A percentile compares a stretch with the other conserved stretches of the same genome.
Evolutionary conservation across 257 asterid genomes (phyloP).

Genomic region (Solanum pennellii): DNA sequence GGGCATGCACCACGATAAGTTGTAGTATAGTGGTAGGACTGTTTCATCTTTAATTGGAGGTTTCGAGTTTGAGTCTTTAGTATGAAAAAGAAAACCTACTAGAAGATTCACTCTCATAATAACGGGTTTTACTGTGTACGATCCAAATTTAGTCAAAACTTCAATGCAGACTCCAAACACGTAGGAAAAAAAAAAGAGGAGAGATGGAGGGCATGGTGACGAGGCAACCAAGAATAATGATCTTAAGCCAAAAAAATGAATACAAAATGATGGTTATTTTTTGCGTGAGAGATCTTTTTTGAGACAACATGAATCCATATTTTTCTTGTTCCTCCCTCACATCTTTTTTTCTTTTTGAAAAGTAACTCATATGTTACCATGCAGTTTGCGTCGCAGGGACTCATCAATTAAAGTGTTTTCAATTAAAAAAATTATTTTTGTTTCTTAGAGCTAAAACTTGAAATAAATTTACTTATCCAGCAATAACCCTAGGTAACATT

Average conservation of each 20-base stretch:
- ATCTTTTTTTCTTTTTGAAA: background rate
- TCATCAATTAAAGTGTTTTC: too few species aligned
- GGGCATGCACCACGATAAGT: background rate
- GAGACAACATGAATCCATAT: slow-evolving; percentile 40
- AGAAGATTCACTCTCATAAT: background rate
- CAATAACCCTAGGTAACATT: background rate
- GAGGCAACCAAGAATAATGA: slow-evolving; percentile 70
- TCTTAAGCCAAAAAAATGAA: slow-evolving; percentile 57
- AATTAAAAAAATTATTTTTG: too few species aligned
- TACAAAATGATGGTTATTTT: slow-evolving; percentile 49
- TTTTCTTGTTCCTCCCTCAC: background rate
- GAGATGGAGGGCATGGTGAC: slow-evolving; percentile 12
- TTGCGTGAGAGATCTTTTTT: background rate
- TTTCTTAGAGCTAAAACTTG: background rate
- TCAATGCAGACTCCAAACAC: background rate
- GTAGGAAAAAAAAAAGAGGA: background rate
- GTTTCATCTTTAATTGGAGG: background rate
- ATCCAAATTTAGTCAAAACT: background rate
- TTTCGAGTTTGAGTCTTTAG: background rate
- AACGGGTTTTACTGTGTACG: background rate
- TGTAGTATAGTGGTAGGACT: too few species aligned
- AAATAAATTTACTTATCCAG: background rate
- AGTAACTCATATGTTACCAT: background rate
- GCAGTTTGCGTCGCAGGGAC: background rate
- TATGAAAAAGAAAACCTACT: background rate